A percentile compares a stretch with the other conserved stretches of the same genome.
phyloP scores from a whole-genome alignment of 2,329 filamentous ascomycete species.

The Dactylellina cionopaga region DNA sequence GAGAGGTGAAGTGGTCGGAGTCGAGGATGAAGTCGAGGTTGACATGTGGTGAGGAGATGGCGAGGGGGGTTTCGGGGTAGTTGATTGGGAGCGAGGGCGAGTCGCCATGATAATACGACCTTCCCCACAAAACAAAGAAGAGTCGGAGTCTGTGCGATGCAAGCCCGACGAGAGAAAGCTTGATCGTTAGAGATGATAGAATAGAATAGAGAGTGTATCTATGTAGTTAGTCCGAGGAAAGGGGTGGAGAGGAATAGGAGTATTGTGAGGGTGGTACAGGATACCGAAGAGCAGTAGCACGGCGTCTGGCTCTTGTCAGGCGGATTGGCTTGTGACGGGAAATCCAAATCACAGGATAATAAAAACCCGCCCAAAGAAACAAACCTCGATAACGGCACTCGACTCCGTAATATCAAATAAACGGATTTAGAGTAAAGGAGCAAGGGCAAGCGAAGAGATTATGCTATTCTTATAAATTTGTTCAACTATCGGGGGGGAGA shows the following conservation, averaged over 20 bases:
- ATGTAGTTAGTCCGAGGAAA: not conserved
- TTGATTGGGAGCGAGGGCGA: slow-evolving; percentile 34
- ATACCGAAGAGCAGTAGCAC: slow-evolving; percentile 15
- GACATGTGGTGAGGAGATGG: slow-evolving; percentile 5
- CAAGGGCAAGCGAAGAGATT: slow-evolving; percentile 21
- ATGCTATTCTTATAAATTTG: slow-evolving; percentile 22
- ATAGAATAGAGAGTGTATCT: slow-evolving; percentile 2
- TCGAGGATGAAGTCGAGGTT: slow-evolving; percentile 3
- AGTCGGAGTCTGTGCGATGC: too few relatives aligned
- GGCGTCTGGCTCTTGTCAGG: slow-evolving; percentile 18
- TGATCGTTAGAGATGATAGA: too few relatives aligned
- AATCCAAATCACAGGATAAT: slow-evolving; percentile 1
- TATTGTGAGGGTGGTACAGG: not conserved
- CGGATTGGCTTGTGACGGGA: slow-evolving; percentile 38
- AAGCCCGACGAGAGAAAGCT: too few relatives aligned
- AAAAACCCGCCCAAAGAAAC: slow-evolving; percentile 15
- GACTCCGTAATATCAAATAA: too few relatives aligned
- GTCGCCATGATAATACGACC: slow-evolving; percentile 24
- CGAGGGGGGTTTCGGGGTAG: slow-evolving; percentile 44
- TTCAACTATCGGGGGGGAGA: slow-evolving; percentile 6
- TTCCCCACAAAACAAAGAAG: too few relatives aligned
- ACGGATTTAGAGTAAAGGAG: not conserved
- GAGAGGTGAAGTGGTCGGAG: not conserved
- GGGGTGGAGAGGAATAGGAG: not conserved
- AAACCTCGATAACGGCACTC: too few relatives aligned